Evolutionary conservation across 2,329 filamentous ascomycete species (phyloP).

Genomic region (Chrysosporium keratinophilum): DNA sequence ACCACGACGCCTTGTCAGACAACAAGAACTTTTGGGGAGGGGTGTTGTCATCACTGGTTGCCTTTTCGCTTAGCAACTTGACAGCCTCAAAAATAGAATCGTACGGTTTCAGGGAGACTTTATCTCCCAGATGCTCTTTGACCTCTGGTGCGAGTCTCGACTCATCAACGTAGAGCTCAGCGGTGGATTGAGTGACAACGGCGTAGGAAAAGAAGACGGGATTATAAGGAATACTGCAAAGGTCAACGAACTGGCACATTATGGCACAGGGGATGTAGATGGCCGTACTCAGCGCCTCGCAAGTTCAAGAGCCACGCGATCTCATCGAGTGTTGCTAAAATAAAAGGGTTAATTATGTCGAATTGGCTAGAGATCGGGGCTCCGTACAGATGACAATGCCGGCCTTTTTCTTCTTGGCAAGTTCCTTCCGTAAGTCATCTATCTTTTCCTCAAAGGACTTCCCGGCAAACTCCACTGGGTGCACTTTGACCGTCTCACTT

Average conservation of each 20-base stretch:
- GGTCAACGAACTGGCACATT: constrained; percentile 11
- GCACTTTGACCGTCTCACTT: constrained; percentile 61
- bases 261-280: neutral
- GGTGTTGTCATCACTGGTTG: constrained; percentile 28
- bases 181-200: constrained; percentile 63
- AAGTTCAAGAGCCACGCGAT: constrained; percentile 98
- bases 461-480: constrained; percentile 64
- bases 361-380: neutral
- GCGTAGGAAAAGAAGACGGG: constrained; percentile 98
- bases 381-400: constrained; percentile 67
- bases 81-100: constrained; percentile 68
- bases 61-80: constrained; percentile 48
- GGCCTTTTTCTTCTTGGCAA: constrained; percentile 77
- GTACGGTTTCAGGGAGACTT: constrained; percentile 71
- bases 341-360: neutral
- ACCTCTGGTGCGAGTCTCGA: constrained; percentile 62
- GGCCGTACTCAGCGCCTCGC: constrained; percentile 64
- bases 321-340: constrained; percentile 73
- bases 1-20: constrained; percentile 88
- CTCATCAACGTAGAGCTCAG: constrained; percentile 74
- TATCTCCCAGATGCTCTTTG: constrained; percentile 56
- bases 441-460: constrained; percentile 77
- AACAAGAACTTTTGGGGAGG: constrained; percentile 61
- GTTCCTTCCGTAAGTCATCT: constrained; percentile 73
- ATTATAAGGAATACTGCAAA: constrained; percentile 72